These are phyloP conservation scores for Allantophomopsis cytisporea DNA, from an alignment of 2,329 filamentous ascomycete species.

Conservation along the genomic window DNA sequence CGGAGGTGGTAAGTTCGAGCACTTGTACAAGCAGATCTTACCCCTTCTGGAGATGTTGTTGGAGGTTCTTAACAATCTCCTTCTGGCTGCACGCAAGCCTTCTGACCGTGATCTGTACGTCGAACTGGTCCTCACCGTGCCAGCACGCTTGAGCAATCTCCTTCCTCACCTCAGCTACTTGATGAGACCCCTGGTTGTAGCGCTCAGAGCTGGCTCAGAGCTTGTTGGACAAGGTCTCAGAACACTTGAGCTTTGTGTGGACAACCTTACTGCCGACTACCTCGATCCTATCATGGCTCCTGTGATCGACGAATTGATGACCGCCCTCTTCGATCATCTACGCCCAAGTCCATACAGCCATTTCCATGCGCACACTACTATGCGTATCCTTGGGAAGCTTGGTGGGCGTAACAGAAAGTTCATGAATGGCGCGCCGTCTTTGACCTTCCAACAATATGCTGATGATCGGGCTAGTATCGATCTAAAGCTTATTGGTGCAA, in stretches of 20 bases:
- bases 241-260: conserved; percentile 90
- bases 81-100: conserved; percentile 81
- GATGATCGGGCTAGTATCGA: conserved; percentile 85
- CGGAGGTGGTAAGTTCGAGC: conserved; percentile 91
- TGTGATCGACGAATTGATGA: conserved; percentile 98
- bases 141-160: conserved; percentile 84
- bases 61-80: conserved; percentile 89
- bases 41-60: conserved; percentile 94
- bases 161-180: conserved; percentile 90
- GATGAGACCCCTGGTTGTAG: conserved; percentile 96
- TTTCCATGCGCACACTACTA: conserved; percentile 94
- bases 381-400: conserved; percentile 92
- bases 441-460: conserved; percentile 71
- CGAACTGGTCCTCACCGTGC: conserved; percentile 90
- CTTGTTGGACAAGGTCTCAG: conserved; percentile 87
- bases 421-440: conserved; percentile 75
- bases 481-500: conserved; percentile 76
- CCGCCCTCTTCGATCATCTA: conserved; percentile 88
- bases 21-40: conserved; percentile 95
- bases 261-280: conserved; percentile 96
- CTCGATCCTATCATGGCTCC: conserved; percentile 98
- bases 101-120: conserved; percentile 92
- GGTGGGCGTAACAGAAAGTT: conserved; percentile 93
- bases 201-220: conserved; percentile 79
- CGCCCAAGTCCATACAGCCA: conserved; percentile 91